A percentile compares a stretch with the other conserved stretches of the same genome.
Evolutionary conservation across 129 eudicot species (phyloP).

Genomic region (Helianthus tuberosus): DNA sequence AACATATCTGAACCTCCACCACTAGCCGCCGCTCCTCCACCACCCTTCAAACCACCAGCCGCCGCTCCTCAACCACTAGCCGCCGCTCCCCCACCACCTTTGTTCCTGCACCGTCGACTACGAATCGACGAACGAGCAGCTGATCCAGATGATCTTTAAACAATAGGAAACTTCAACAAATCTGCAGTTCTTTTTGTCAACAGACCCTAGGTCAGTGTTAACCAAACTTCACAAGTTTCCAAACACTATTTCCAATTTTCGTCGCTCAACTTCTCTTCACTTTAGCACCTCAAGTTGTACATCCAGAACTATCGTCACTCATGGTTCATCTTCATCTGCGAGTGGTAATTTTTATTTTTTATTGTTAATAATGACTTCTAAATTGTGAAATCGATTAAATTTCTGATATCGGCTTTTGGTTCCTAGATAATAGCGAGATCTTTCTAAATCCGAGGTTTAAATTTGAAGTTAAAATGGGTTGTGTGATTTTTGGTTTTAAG

Average conservation of each 20-base stretch:
- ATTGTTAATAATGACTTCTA: background rate
- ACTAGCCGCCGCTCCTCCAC: too few relatives aligned
- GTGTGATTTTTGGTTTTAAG: constrained; percentile 1
- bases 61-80: too few relatives aligned
- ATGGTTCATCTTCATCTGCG: constrained; percentile 29
- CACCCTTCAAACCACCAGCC: too few relatives aligned
- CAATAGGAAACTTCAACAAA: too few relatives aligned
- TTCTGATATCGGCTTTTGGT: too few relatives aligned
- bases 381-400: background rate
- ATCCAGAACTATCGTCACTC: constrained; percentile 31
- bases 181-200: too few relatives aligned
- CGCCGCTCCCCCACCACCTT: too few relatives aligned
- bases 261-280: constrained; percentile 22
- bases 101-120: too few relatives aligned
- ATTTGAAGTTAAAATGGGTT: constrained; percentile 7
- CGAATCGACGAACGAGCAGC: too few relatives aligned
- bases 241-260: constrained; percentile 20
- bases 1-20: too few relatives aligned
- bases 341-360: constrained; percentile 32
- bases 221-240: constrained; percentile 31
- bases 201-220: too few relatives aligned
- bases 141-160: too few relatives aligned
- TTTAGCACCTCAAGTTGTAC: constrained; percentile 20
- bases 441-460: background rate
- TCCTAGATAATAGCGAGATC: background rate